Base-by-base conservation (phyloP, 345 rosid genomes). In the Mallotus nudiflorus region DNA sequence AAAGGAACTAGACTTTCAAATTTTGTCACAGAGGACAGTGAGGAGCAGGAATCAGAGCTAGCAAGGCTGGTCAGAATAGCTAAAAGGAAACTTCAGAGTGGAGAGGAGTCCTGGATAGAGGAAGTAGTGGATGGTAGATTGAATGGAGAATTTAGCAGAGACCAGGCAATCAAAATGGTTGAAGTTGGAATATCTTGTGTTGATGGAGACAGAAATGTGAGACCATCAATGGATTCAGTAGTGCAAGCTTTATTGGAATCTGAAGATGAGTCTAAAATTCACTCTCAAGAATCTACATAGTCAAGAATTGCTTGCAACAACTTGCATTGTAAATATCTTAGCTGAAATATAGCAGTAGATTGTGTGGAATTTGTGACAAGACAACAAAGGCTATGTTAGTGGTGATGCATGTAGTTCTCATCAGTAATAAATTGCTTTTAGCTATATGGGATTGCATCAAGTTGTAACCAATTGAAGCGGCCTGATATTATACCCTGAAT, bases 191-290 rank as follows among this genome's bases (percentile, higher is more conserved):
- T 80, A 49, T 31, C 75, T 3, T 80, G 79, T 50, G 82, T 70
- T 5, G 80, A 75, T 35, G 81, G 78, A 63, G 84, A 80, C 53
- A 69, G 82, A 51, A 75, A 24, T 66, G 52, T 66, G 69, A 80
- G 84, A 58, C 86, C 84, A 28, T 62, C 81, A 4, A 78, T 75
- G 86, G 81, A 76, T 71, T 68, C 75, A 22, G 67, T 68, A 51
- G 82, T 73, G 51, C 67, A 75, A 60, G 50, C 71, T 52, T 68
- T 81, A 40, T 57, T 77, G 62, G 75, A 77, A 57, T 66, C 62
- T 33, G 66, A 44, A 25, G 75, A 66, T 67, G 76, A 68, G 22
- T 27, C 68, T 55, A 45, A 52, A 62, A 3, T 33, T 33, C 37
- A 33, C 37, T 33, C 37, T 33, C 37, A 3, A 33, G 4, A 33